Conservation (phyloP, 352 stramenopile genomes). For the Phytophthora fragariae region DNA sequence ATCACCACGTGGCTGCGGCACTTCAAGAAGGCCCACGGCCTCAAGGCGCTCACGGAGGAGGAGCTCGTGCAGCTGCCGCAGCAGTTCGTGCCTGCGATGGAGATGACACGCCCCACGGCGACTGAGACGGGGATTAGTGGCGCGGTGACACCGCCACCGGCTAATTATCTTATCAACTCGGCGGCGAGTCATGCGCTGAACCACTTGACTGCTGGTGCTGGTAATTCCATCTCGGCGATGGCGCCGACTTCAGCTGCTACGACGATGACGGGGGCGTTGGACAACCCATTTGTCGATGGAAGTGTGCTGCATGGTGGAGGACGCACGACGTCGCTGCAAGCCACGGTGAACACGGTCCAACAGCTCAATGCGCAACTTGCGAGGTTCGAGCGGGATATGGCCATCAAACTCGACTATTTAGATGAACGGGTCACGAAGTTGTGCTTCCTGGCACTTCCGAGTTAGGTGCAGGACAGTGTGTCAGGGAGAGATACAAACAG, state of each 20-base stretch:
- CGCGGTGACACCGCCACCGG: conserved; percentile 8
- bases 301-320: background rate
- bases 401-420: conserved; percentile 65
- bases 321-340: conserved; percentile 32
- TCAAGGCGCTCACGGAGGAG: conserved; percentile 59
- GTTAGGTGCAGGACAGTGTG: conserved; percentile 6
- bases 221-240: conserved; percentile 2
- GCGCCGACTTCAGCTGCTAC: background rate
- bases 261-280: background rate
- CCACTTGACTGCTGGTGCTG: background rate
- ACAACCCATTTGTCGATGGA: conserved; percentile 17
- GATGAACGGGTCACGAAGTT: conserved; percentile 73
- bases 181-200: background rate
- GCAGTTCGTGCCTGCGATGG: conserved; percentile 71
- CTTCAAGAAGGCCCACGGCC: conserved; percentile 72
- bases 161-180: conserved; percentile 13
- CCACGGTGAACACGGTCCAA: conserved; percentile 43
- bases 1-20: conserved; percentile 70
- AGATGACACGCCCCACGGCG: conserved; percentile 37
- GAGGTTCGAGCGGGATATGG: conserved; percentile 62
- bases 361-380: conserved; percentile 55
- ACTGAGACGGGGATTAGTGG: background rate
- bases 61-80: conserved; percentile 62
- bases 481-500: background rate
- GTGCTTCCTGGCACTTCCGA: conserved; percentile 50